These are phyloP conservation scores for Xylaria telfairii DNA, from an alignment of 495 filamentous ascomycete species.

Conservation along the genomic window DNA sequence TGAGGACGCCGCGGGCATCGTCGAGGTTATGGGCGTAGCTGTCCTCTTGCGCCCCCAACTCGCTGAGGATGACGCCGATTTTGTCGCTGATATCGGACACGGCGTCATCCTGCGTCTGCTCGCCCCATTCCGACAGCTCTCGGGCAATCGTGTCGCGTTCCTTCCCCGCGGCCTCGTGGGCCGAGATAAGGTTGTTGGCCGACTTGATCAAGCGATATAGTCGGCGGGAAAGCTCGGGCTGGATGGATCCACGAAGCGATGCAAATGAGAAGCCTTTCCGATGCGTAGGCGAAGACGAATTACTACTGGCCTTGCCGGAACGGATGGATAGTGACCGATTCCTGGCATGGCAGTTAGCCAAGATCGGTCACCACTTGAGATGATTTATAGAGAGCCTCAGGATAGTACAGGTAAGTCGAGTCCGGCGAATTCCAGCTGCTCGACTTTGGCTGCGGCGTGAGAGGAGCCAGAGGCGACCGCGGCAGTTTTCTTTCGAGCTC, in stretches of 20 bases:
- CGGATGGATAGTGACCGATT: slow-evolving; percentile 62
- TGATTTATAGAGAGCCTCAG: slow-evolving; percentile 25
- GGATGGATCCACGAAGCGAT: slow-evolving; percentile 79
- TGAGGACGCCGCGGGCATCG: slow-evolving; percentile 78
- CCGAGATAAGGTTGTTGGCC: slow-evolving; percentile 81
- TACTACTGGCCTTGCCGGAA: slow-evolving; percentile 57
- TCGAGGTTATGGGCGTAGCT: slow-evolving; percentile 84
- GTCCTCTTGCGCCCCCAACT: slow-evolving; percentile 93
- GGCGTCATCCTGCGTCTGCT: slow-evolving; percentile 82
- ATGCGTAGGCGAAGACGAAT: slow-evolving; percentile 29
- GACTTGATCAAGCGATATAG: slow-evolving; percentile 91
- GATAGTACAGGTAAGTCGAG: slow-evolving; percentile 38
- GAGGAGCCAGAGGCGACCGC: slow-evolving; percentile 9
- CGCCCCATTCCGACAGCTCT: slow-evolving; percentile 97
- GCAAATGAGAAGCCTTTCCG: slow-evolving; percentile 71
- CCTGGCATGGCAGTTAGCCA: slow-evolving; percentile 42
- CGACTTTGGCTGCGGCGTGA: slow-evolving; percentile 31
- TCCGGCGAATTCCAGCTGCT: slow-evolving; percentile 29
- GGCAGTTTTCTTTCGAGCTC: slow-evolving; percentile 33
- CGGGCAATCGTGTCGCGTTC: slow-evolving; percentile 83
- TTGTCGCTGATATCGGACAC: slow-evolving; percentile 92
- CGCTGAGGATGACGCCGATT: slow-evolving; percentile 85
- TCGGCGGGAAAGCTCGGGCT: slow-evolving; percentile 82
- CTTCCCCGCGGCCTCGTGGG: slow-evolving; percentile 80
- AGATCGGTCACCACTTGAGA: neutral